phyloP scores from a whole-genome alignment of 192 early-diverging fungal species.

The Coemansia sp. region DNA sequence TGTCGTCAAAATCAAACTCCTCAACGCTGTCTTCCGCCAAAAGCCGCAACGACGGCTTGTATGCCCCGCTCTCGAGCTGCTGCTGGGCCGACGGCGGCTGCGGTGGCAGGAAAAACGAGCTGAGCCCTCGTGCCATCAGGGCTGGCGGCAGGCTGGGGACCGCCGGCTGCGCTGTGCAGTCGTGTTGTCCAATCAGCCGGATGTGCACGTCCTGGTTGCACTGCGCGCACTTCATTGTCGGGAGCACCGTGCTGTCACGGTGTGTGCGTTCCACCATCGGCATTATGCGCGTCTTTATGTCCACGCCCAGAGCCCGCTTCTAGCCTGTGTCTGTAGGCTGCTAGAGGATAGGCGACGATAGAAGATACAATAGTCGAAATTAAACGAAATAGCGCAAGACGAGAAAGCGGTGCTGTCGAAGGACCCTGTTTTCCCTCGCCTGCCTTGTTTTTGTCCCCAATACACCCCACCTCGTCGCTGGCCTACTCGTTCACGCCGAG shows the following conservation, averaged over 20 bases:
- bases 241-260: slow-evolving; percentile 48
- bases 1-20: slow-evolving; percentile 48
- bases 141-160: slow-evolving; percentile 20
- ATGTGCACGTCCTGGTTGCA: slow-evolving; percentile 51
- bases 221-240: slow-evolving; percentile 49
- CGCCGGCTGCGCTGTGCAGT: slow-evolving; percentile 28
- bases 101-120: slow-evolving; percentile 28
- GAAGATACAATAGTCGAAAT: too few relatives aligned
- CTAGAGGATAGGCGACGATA: too few relatives aligned
- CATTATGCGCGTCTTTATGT: slow-evolving; percentile 15
- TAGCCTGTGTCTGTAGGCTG: too few relatives aligned
- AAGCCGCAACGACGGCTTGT: slow-evolving; percentile 38
- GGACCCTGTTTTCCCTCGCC: too few relatives aligned
- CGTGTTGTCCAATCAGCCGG: slow-evolving; percentile 41
- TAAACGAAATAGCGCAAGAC: too few relatives aligned
- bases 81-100: background rate
- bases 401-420: too few relatives aligned
- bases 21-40: slow-evolving; percentile 23
- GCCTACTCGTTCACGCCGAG: too few relatives aligned
- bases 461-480: too few relatives aligned
- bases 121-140: slow-evolving; percentile 18
- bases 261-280: slow-evolving; percentile 26
- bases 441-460: too few relatives aligned
- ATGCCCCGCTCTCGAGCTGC: slow-evolving; percentile 8
- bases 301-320: too few relatives aligned